These are phyloP conservation scores for Scheffersomyces parashehatae DNA, from an alignment of 1,139 yeast genomes.

Conservation along the genomic window DNA sequence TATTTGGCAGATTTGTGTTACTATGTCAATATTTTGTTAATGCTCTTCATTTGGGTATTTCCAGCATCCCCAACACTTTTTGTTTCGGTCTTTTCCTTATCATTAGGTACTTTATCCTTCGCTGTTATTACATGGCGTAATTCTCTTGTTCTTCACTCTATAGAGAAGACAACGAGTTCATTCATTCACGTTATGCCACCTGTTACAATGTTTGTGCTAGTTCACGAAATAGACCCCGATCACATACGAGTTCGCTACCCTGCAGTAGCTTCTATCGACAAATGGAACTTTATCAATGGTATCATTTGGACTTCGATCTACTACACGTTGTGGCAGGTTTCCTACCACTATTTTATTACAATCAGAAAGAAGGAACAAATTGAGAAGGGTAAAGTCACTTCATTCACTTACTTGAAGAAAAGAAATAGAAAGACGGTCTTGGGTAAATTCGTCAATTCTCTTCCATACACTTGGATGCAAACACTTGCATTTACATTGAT, in stretches of 20 bases:
- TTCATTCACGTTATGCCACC: conserved; percentile 94
- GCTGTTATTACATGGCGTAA: conserved; percentile 97
- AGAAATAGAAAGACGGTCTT: conserved; percentile 63
- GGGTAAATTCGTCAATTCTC: conserved; percentile 77
- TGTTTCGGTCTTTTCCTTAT: conserved; percentile 80
- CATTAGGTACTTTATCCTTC: conserved; percentile 87
- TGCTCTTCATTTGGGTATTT: conserved; percentile 77
- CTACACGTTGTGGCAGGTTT: conserved; percentile 88
- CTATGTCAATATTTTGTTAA: conserved; percentile 73
- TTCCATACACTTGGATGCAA: conserved; percentile 83
- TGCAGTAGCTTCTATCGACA: conserved; percentile 67
- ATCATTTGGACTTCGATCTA: conserved; percentile 78
- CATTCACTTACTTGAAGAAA: conserved; percentile 80
- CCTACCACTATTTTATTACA: conserved; percentile 90
- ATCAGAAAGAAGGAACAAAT: conserved; percentile 77
- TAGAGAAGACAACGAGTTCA: conserved; percentile 91
- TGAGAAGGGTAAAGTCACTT: conserved; percentile 81
- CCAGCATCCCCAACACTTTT: conserved; percentile 74
- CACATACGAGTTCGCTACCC: conserved; percentile 66
- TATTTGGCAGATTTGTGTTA: conserved; percentile 93
- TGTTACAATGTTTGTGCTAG: conserved; percentile 80
- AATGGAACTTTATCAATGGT: conserved; percentile 74
- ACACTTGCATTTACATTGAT: conserved; percentile 81
- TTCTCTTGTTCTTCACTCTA: conserved; percentile 85
- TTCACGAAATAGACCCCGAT: conserved; percentile 69